A percentile compares a stretch with the other conserved stretches of the same genome.
These are phyloP conservation scores for Ophiostoma triangulosporum DNA, from an alignment of 2,329 filamentous ascomycete genomes.

Conservation along the genomic window DNA sequence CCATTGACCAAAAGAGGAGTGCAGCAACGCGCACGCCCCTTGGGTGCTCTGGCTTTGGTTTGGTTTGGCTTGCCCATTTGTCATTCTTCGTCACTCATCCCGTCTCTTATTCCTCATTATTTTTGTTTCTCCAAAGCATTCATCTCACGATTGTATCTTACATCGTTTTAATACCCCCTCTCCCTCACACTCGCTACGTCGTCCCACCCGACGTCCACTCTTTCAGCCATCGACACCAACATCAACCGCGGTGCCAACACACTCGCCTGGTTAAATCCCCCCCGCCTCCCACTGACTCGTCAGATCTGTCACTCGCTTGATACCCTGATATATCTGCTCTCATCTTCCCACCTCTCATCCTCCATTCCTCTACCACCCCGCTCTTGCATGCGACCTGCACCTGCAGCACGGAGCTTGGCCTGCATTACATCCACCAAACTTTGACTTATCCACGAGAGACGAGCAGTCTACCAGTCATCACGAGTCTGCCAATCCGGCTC, in stretches of 20 bases:
- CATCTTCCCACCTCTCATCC: neutral
- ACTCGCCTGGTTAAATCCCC: neutral
- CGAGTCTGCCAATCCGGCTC: too few species aligned
- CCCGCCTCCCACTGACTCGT: neutral
- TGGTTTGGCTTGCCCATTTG: too few species aligned
- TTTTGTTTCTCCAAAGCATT: neutral
- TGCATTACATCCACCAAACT: neutral
- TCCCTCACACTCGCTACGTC: neutral
- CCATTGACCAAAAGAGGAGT: slow-evolving; percentile 6
- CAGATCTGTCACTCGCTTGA: neutral
- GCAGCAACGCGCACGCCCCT: neutral
- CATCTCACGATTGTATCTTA: neutral
- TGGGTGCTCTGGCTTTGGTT: slow-evolving; percentile 1
- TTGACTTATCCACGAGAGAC: neutral
- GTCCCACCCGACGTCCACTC: neutral
- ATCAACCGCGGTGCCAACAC: neutral
- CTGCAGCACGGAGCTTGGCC: neutral
- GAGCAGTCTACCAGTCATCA: neutral
- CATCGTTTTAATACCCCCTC: neutral
- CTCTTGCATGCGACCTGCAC: neutral
- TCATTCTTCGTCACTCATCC: neutral
- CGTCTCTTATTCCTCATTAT: neutral
- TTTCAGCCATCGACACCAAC: slow-evolving; percentile 2
- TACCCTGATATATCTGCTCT: neutral
- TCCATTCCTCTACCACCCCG: neutral